Conservation (phyloP, 345 rosid species). For the Populus euphratica region DNA sequence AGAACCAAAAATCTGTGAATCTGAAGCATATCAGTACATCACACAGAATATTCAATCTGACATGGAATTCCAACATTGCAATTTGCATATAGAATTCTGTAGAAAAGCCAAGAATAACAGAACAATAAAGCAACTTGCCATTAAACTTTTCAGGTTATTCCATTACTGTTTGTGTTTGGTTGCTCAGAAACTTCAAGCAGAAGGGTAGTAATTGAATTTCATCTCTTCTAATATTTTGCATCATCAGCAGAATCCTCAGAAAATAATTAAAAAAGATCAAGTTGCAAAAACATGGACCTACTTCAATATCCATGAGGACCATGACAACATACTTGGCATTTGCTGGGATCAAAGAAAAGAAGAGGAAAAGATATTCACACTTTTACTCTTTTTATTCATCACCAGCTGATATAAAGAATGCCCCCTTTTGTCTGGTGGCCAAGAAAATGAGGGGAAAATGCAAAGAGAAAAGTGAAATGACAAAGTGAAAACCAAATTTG, state of each 20-base stretch:
- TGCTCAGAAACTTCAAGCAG: constrained; percentile 18
- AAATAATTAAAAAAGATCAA: not conserved
- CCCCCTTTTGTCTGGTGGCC: constrained; percentile 9
- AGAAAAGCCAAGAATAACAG: constrained; percentile 12
- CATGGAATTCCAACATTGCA: constrained; percentile 49
- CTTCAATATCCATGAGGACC: not conserved
- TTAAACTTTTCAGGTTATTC: constrained; percentile 12
- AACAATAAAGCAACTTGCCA: constrained; percentile 12
- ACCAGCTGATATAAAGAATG: not conserved
- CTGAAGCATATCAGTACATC: constrained; percentile 31
- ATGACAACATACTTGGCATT: not conserved
- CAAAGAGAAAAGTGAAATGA: not conserved
- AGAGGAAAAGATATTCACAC: not conserved
- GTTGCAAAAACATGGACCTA: not conserved
- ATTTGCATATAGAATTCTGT: constrained; percentile 14
- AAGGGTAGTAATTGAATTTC: not conserved
- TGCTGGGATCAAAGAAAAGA: not conserved
- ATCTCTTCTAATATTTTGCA: not conserved
- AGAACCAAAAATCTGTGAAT: constrained; percentile 24
- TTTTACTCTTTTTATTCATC: not conserved
- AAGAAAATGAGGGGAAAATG: constrained; percentile 11
- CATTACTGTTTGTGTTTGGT: constrained; percentile 19
- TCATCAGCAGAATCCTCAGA: not conserved
- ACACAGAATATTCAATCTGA: constrained; percentile 37
- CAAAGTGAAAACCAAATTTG: too few relatives aligned